Conservation (phyloP, 495 filamentous ascomycete genomes). For the Venustampulla echinocandica region DNA sequence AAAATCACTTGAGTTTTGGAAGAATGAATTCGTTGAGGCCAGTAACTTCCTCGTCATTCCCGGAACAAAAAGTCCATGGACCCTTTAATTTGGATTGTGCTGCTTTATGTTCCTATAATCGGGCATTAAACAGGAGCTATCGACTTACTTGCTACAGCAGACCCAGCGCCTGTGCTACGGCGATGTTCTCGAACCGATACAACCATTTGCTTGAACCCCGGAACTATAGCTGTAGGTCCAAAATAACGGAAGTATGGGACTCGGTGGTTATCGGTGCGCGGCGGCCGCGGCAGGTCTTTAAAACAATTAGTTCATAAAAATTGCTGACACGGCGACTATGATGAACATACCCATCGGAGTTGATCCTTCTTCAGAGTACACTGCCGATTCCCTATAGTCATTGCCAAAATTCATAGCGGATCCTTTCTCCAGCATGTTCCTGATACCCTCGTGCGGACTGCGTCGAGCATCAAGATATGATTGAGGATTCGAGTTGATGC, state of each 20-base stretch:
- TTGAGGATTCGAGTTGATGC: not conserved
- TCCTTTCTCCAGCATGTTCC: not conserved
- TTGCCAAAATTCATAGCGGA: not conserved
- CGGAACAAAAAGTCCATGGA: no score
- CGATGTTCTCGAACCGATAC: slow-evolving; percentile 46
- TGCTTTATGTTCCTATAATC: no score
- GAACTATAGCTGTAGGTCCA: slow-evolving; percentile 80
- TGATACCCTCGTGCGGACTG: not conserved
- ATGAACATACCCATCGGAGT: slow-evolving; percentile 24
- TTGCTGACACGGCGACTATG: slow-evolving; percentile 6
- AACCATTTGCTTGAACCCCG: slow-evolving; percentile 89
- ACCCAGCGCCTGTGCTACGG: slow-evolving; percentile 27
- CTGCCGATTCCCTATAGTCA: slow-evolving; percentile 22
- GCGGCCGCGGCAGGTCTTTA: slow-evolving; percentile 13
- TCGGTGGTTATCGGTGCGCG: slow-evolving; percentile 39
- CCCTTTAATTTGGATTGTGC: no score
- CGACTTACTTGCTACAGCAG: slow-evolving; percentile 17
- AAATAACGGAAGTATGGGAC: slow-evolving; percentile 86
- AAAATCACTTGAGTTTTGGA: no score
- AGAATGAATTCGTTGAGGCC: no score
- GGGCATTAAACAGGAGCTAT: no score
- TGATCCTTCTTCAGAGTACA: slow-evolving; percentile 24
- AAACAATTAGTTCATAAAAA: slow-evolving; percentile 4
- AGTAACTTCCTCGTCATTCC: no score
- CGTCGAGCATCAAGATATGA: not conserved